Evolutionary conservation across 495 filamentous ascomycete species (phyloP).

Genomic region (Tirmania nivea): DNA sequence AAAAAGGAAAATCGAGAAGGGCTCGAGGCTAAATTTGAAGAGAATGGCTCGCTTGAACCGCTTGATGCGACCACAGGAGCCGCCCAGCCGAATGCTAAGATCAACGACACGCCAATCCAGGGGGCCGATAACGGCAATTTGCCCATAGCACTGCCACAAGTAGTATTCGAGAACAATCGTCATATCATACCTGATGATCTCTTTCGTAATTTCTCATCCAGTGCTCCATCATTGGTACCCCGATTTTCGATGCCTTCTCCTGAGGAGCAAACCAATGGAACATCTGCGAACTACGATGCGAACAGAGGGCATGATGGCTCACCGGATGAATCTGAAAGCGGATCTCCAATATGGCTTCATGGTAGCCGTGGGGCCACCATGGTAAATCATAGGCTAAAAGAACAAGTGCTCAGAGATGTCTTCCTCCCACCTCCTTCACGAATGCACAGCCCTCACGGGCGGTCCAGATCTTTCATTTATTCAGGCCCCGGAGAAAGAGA

Average conservation of each 20-base stretch:
- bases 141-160: constrained; percentile 49
- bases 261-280: neutral
- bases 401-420: constrained; percentile 84
- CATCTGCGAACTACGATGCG: neutral
- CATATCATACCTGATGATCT: constrained; percentile 80
- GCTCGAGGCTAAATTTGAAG: constrained; percentile 3
- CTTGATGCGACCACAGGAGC: constrained; percentile 10
- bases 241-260: neutral
- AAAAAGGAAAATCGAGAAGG: constrained; percentile 1
- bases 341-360: constrained; percentile 25
- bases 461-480: neutral
- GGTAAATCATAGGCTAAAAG: constrained; percentile 67
- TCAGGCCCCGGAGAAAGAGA: neutral
- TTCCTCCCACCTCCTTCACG: constrained; percentile 65
- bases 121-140: constrained; percentile 5
- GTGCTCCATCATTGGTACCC: constrained; percentile 11
- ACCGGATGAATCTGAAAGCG: neutral
- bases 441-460: neutral
- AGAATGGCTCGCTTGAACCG: neutral
- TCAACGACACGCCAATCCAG: neutral
- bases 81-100: constrained; percentile 6
- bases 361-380: constrained; percentile 77
- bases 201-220: constrained; percentile 31
- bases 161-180: constrained; percentile 84
- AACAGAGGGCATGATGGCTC: neutral